Base-by-base conservation (phyloP, 495 filamentous ascomycete species). In the Hypoxylon fuscum region DNA sequence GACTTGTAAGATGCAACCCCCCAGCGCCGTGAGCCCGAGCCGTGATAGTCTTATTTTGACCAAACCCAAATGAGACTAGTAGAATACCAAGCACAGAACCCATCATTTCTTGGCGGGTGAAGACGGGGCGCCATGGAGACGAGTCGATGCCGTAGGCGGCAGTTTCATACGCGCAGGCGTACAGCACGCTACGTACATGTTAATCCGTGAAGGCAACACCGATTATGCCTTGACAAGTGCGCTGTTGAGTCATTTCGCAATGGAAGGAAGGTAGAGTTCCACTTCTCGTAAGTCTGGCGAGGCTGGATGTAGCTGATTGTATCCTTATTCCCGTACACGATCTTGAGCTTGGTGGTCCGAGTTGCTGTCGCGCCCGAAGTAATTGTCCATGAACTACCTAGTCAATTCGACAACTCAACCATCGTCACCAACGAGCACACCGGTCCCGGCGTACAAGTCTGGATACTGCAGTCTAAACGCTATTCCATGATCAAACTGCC, bases 401-500 rank as follows among this genome's bases (percentile, higher is more conserved):
- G n/a, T n/a, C 8, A 55, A 65, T 34, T 65, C 62, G 7, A 65
- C 41, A n/a, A 65, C 62, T 2, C 62, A 23, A 15, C 59, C 62
- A 31, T 59, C 48, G 14, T 59, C 55, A 25, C 53, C 55, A 7
- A 50, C 62, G 2, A 65, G 23, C 2, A 59, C 48, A 2, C 55
- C 35, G 17, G 42, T 48, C 14, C 55, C 62, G 8, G 49, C 43
- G n/a, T 65, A 59, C 11, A 65, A 20, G 31, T 55, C 31, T 14
- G 55, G 62, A 22, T 65, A 59, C 22, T 54, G 31, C 12, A 65
- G 9, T 23, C 55, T 29, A 10, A 65, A 23, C 7, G 38, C 54
- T 11, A 65, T 55, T 4, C 62, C 62, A 40, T 65, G 55, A 46
- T 65, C 62, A 21, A 65, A 65, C n/a, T 59, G 35, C 31, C 59